Conservation (phyloP, 2,329 filamentous ascomycete species). For the Acephala macrosclerotiorum region DNA sequence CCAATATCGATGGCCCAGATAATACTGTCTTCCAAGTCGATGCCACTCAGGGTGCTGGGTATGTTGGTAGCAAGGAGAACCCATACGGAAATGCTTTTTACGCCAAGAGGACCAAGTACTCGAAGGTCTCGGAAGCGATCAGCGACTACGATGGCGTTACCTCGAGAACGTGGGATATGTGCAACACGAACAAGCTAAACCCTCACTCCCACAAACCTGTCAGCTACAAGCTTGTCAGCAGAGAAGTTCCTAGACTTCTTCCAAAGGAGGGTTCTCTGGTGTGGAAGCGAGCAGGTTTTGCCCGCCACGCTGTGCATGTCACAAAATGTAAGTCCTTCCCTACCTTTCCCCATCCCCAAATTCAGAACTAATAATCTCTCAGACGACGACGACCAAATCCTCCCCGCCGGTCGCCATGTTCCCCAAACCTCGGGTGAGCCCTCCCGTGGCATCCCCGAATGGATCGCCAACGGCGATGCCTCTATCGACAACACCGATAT, state of each 20-base stretch:
- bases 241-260: constrained; percentile 80
- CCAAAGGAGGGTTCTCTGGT: constrained; percentile 84
- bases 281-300: constrained; percentile 64
- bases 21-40: constrained; percentile 90
- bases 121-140: constrained; percentile 70
- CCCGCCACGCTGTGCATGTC: constrained; percentile 65
- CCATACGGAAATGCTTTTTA: constrained; percentile 91
- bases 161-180: constrained; percentile 88
- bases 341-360: constrained; percentile 44
- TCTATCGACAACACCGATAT: constrained; percentile 83
- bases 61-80: constrained; percentile 83
- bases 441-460: constrained; percentile 52
- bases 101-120: constrained; percentile 81
- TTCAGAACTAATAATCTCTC: constrained; percentile 39
- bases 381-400: constrained; percentile 65
- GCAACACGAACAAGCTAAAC: constrained; percentile 84
- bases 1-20: constrained; percentile 83
- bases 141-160: constrained; percentile 85
- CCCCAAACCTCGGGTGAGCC: constrained; percentile 61
- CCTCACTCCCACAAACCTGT: constrained; percentile 85
- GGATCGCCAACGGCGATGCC: constrained; percentile 66
- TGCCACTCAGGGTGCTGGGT: constrained; percentile 72
- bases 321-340: constrained; percentile 69
- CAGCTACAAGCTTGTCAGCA: constrained; percentile 87
- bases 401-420: constrained; percentile 65